A percentile compares a stretch with the other conserved stretches of the same genome.
Evolutionary conservation across 106 monocot genomes (phyloP).

Genomic region (Gastrodia elata): DNA sequence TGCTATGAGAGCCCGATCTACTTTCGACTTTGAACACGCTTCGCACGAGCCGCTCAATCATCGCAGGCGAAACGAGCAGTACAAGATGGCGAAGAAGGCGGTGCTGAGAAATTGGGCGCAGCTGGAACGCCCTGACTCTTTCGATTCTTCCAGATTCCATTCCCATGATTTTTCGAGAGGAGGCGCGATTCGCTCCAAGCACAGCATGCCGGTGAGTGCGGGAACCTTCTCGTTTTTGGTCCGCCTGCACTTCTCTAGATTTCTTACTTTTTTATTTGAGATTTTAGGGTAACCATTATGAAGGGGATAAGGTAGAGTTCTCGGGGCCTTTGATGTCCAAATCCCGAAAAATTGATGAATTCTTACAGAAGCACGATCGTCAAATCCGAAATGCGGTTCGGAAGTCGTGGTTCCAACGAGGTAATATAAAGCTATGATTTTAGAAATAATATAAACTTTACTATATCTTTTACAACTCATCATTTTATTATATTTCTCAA

Average conservation of each 20-base stretch:
- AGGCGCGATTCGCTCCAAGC: slow-evolving; percentile 23
- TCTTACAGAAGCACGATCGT: slow-evolving; percentile 49
- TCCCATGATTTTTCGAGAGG: slow-evolving; percentile 36
- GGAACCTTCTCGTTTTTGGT: not conserved
- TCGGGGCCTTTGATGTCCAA: slow-evolving; percentile 57
- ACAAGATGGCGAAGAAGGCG: slow-evolving; percentile 27
- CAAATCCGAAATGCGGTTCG: slow-evolving; percentile 54
- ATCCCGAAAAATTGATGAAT: slow-evolving; percentile 46
- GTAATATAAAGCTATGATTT: slow-evolving; percentile 28
- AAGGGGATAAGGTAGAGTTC: slow-evolving; percentile 51
- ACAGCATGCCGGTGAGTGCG: slow-evolving; percentile 28
- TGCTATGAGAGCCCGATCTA: slow-evolving; percentile 15
- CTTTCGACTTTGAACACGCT: slow-evolving; percentile 12
- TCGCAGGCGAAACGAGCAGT: slow-evolving; percentile 20
- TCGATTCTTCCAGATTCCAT: slow-evolving; percentile 37
- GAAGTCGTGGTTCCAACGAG: slow-evolving; percentile 59
- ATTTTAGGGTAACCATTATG: slow-evolving; percentile 27
- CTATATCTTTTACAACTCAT: no score
- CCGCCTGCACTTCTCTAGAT: not conserved
- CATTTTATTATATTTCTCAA: no score
- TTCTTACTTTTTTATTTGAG: slow-evolving; percentile 7
- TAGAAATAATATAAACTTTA: no score
- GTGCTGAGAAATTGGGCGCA: slow-evolving; percentile 55
- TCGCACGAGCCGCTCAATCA: slow-evolving; percentile 4
- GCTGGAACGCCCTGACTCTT: slow-evolving; percentile 52